Percentiles rank a stretch among this genome's conserved stretches.
Conservation (phyloP, 202 grass and related monocot genomes). For the Sporobolus alterniflorus region DNA sequence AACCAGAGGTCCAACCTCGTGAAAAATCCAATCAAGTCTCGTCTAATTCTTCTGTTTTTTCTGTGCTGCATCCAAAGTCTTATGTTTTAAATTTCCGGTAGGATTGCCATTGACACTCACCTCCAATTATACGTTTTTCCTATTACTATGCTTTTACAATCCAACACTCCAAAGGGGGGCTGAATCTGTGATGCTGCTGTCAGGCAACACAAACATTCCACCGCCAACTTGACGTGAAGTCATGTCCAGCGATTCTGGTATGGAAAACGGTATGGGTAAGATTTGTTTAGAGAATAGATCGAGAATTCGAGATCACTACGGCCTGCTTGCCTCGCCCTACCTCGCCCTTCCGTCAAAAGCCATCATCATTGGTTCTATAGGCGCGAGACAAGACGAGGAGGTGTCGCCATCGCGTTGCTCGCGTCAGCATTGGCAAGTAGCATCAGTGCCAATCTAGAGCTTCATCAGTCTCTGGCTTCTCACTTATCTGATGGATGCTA, state of each 20-base stretch:
- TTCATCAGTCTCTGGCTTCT: too few relatives aligned
- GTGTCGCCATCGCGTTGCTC: constrained; percentile 1
- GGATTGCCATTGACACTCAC: too few relatives aligned
- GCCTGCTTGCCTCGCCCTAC: background rate
- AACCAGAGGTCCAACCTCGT: too few relatives aligned
- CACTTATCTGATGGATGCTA: background rate
- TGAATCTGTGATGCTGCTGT: constrained; percentile 1
- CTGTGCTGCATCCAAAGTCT: too few relatives aligned
- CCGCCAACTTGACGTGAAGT: constrained; percentile 22
- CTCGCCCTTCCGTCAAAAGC: constrained; percentile 45
- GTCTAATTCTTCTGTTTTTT: too few relatives aligned
- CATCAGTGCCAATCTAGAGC: background rate
- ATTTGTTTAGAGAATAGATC: constrained; percentile 18
- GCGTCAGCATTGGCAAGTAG: constrained; percentile 14
- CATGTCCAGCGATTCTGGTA: constrained; percentile 39
- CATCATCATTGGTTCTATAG: constrained; percentile 40
- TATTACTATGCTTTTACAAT: too few relatives aligned
- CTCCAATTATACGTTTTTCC: too few relatives aligned
- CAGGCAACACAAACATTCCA: background rate
- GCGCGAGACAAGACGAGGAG: constrained; percentile 8
- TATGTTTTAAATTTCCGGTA: too few relatives aligned
- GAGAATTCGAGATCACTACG: background rate
- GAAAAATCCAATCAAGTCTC: too few relatives aligned
- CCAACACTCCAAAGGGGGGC: too few relatives aligned
- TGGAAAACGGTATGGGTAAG: constrained; percentile 40